Conservation (phyloP, 805 yeast genomes). For the Candida namnaoensis region DNA sequence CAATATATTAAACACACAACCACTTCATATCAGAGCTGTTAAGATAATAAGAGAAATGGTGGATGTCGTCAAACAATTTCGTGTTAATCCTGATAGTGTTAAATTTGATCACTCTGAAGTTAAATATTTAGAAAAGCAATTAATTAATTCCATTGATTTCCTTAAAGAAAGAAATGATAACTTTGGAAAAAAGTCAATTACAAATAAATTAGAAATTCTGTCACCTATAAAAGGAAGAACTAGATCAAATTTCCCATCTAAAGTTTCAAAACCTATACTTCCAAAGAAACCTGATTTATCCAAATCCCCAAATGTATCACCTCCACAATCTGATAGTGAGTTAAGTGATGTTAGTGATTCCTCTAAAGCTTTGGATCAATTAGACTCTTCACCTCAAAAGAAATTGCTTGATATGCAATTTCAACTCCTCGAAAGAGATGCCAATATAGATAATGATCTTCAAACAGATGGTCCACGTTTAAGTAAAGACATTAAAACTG, state of each 20-base stretch:
- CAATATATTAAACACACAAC: constrained; percentile 16
- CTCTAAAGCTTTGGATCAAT: too few species aligned
- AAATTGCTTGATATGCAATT: constrained; percentile 7
- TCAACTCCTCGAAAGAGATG: not conserved
- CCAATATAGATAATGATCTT: constrained; percentile 4
- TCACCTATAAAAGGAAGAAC: too few species aligned
- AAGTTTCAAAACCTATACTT: too few species aligned
- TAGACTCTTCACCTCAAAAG: constrained; percentile 14
- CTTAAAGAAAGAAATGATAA: not conserved
- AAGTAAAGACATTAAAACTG: constrained; percentile 8
- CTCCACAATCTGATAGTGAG: too few species aligned
- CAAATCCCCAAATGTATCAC: too few species aligned
- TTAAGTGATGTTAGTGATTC: too few species aligned
- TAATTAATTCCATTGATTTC: not conserved
- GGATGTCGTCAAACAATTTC: constrained; percentile 1
- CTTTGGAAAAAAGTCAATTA: not conserved
- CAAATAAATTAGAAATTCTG: too few species aligned
- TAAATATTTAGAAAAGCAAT: not conserved
- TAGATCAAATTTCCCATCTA: not conserved
- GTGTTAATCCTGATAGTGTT: not conserved
- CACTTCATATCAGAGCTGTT: constrained; percentile 23
- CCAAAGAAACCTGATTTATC: too few species aligned
- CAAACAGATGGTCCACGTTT: not conserved
- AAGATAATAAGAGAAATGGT: constrained; percentile 18
- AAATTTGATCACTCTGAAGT: not conserved